phyloP scores from a whole-genome alignment of 495 filamentous ascomycete species.

The Corynascus novoguineensis region DNA sequence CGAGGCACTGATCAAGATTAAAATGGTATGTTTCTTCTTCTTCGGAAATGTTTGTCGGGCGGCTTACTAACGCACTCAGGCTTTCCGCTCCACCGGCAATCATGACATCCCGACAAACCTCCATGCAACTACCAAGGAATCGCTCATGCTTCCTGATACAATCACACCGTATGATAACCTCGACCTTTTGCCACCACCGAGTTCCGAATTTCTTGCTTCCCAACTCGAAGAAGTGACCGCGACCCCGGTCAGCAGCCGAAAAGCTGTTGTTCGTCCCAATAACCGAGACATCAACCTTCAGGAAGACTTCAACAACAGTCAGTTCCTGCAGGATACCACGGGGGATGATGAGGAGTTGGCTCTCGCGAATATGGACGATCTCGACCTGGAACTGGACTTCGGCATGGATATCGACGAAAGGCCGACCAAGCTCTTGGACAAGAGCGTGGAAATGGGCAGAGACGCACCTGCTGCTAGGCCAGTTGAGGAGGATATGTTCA shows the following conservation, averaged over 20 bases:
- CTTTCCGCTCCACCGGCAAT: conserved; percentile 72
- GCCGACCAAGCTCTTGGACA: conserved; percentile 41
- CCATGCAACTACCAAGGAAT: conserved; percentile 58
- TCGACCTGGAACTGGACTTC: conserved; percentile 56
- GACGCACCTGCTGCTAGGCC: conserved; percentile 62
- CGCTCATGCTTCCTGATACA: conserved; percentile 76
- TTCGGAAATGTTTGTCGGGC: not conserved
- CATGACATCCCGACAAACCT: conserved; percentile 69
- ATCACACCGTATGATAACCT: conserved; percentile 87
- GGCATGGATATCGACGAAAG: conserved; percentile 50
- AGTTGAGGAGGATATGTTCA: conserved; percentile 67
- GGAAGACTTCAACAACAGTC: conserved; percentile 56
- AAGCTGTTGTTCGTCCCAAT: conserved; percentile 46
- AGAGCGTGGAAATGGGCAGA: conserved; percentile 80
- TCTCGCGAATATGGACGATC: conserved; percentile 50
- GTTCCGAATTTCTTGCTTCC: conserved; percentile 67
- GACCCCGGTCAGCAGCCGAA: conserved; percentile 42
- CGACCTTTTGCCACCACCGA: conserved; percentile 57
- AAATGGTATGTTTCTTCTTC: conserved; percentile 61
- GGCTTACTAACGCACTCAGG: conserved; percentile 48
- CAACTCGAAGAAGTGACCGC: conserved; percentile 53
- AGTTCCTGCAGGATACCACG: conserved; percentile 61
- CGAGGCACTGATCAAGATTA: conserved; percentile 94
- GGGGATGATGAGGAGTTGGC: conserved; percentile 49
- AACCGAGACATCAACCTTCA: conserved; percentile 61